Evolutionary conservation across 2,329 filamentous ascomycete genomes (phyloP), one percentile per base, ranked within the genome.

Genomic region (Trichoderma breve): DNA sequence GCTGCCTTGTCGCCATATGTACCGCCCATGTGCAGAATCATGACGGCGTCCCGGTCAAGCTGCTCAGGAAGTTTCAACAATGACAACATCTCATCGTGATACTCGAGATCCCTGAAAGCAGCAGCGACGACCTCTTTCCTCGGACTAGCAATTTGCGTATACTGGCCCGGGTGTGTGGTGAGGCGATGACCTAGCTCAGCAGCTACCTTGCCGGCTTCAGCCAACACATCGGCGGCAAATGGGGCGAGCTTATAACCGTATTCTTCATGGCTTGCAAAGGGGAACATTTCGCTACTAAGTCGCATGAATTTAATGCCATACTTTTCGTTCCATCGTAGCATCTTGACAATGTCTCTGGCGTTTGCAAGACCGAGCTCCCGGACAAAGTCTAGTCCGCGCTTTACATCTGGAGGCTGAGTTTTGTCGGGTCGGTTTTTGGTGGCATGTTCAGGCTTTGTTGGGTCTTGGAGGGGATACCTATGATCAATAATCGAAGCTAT

Each of bases 221-320:
- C 91, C 11, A 98, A 84, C 0, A 88, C 90, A 15, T 94, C 91
- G 0, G 92, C 89, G 0, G 95, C 95, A 79, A 98, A 98, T 0
- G 93, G 91, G 0, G 90, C 91, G 14, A 98, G 86, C 75, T 89
- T 92, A 81, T 98, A 98, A 0, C 95, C 95, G 75, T 97, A 92
- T 73, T 93, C 92, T 28, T 88, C 87, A 77, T 98, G 95, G 74
- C 93, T 97, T 2, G 95, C 95, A 80, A 98, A 98, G 0, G 95
- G 95, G 75, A 98, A 98, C 93, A 98, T 98, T 76, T 98, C 95
- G 70, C 93, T 97, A 76, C 93, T 97, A 24, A 98, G 85, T 1
- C 95, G 89, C 88, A 98, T 89, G 80, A 98, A 98, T 76, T 90
- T 95, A 82, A 98, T 98, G 51, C 92, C 91, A 75, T 95, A 98